Conservation (phyloP, 192 early-diverging fungal species). For the Paraglomus brasilianum region DNA sequence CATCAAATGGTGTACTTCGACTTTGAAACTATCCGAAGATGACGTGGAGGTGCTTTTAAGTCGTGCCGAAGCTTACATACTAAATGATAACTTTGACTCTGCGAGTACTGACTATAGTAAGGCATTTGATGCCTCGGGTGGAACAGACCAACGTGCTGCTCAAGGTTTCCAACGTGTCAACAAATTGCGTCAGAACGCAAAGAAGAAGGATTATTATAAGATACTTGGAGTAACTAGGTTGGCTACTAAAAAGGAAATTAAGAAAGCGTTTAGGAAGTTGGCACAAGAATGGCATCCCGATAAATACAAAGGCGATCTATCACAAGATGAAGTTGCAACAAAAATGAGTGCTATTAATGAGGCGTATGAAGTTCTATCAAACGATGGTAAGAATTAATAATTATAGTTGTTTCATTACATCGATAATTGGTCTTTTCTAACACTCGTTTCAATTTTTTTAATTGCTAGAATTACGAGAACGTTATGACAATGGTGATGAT, state of each 20-base stretch:
- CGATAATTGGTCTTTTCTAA: background rate
- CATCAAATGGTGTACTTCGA: constrained; percentile 66
- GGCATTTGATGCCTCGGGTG: constrained; percentile 62
- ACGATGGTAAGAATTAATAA: constrained; percentile 50
- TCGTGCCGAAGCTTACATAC: constrained; percentile 68
- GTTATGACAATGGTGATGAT: constrained; percentile 76
- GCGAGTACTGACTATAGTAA: constrained; percentile 71
- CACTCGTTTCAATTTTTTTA: constrained; percentile 1
- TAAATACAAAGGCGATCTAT: constrained; percentile 73
- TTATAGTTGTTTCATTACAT: background rate
- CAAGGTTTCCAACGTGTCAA: constrained; percentile 65
- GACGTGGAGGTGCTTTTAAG: constrained; percentile 71
- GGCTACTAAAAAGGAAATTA: constrained; percentile 79
- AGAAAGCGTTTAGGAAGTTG: constrained; percentile 87
- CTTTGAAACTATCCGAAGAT: constrained; percentile 67
- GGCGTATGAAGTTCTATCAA: constrained; percentile 84
- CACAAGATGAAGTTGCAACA: constrained; percentile 71
- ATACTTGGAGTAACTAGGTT: constrained; percentile 77
- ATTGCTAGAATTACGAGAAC: constrained; percentile 50
- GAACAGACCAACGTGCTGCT: constrained; percentile 53
- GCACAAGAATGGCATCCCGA: constrained; percentile 88
- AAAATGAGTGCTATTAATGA: constrained; percentile 94
- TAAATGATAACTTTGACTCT: constrained; percentile 72
- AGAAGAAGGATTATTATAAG: constrained; percentile 94
- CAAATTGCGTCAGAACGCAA: constrained; percentile 52